phyloP scores from a whole-genome alignment of 1,284 basidiomycete species.

The Stygiomarasmius scandens region DNA sequence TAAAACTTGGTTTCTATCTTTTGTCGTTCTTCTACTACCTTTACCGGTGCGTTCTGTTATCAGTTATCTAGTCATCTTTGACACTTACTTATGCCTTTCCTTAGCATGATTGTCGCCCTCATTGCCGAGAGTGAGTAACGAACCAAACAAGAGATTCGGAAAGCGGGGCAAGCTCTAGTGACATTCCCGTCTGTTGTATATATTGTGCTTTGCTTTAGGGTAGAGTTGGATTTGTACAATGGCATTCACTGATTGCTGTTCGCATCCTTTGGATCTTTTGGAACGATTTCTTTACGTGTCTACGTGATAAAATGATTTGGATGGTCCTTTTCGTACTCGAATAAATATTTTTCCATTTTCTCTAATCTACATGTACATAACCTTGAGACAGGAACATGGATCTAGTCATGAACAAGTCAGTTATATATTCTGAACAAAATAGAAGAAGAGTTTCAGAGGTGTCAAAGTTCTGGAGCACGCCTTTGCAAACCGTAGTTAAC shows the following conservation, averaged over 20 bases:
- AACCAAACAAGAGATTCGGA: not conserved
- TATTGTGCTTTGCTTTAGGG: not conserved
- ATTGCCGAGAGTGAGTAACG: constrained; percentile 76
- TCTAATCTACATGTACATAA: not conserved
- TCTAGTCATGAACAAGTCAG: constrained; percentile 5
- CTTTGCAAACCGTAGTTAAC: constrained; percentile 36
- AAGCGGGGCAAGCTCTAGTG: constrained; percentile 1
- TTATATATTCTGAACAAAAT: not conserved
- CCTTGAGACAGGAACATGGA: too few relatives aligned
- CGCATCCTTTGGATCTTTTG: not conserved
- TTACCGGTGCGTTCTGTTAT: constrained; percentile 72
- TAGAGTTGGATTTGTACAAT: not conserved
- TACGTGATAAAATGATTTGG: not conserved
- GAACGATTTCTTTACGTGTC: not conserved
- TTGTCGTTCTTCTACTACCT: constrained; percentile 97
- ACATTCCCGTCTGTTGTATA: constrained; percentile 1
- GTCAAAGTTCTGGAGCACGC: constrained; percentile 78
- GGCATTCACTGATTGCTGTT: not conserved
- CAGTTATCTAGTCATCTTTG: constrained; percentile 11
- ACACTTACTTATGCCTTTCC: constrained; percentile 1
- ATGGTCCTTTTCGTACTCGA: not conserved
- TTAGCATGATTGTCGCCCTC: constrained; percentile 85
- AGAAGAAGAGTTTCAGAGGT: constrained; percentile 45
- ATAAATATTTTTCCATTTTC: not conserved
- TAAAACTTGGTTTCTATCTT: constrained; percentile 95